phyloP scores from a whole-genome alignment of 305 asterid species.

The Euphrasia arctica region DNA sequence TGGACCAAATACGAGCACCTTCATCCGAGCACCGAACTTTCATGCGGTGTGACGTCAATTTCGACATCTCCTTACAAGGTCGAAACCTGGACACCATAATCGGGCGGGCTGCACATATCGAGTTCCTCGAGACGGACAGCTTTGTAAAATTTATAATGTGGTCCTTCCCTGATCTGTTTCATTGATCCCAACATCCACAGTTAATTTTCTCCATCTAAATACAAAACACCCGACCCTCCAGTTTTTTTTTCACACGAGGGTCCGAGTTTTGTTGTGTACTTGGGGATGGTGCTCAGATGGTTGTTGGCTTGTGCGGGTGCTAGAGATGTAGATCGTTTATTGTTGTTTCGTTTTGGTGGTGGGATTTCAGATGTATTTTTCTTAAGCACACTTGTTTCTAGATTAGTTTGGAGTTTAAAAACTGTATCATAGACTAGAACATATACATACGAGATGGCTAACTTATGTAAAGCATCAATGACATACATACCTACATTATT shows the following conservation, averaged over 20 bases:
- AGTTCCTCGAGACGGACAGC: constrained; percentile 86
- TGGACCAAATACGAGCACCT: constrained; percentile 90
- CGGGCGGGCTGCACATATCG: constrained; percentile 97
- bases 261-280: constrained; percentile 19
- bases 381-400: constrained; percentile 3
- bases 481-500: not conserved
- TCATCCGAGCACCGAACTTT: constrained; percentile 77
- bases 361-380: not conserved
- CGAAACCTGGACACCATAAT: constrained; percentile 83
- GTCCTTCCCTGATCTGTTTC: constrained; percentile 87
- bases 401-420: constrained; percentile 7
- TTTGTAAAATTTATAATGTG: constrained; percentile 92
- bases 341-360: not conserved
- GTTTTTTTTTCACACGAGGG: constrained; percentile 36
- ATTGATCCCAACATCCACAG: constrained; percentile 27
- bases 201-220: constrained; percentile 10
- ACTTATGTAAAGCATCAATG: not conserved
- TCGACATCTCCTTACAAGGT: constrained; percentile 78
- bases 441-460: constrained; percentile 11
- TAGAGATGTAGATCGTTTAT: constrained; percentile 30
- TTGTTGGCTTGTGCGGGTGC: constrained; percentile 16
- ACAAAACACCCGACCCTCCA: constrained; percentile 34
- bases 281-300: constrained; percentile 24
- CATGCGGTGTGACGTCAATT: constrained; percentile 94
- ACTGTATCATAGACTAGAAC: constrained; percentile 35